Percentiles rank a stretch among this genome's conserved stretches.
Evolutionary conservation across 2,329 filamentous ascomycete genomes (phyloP).

Genomic region (Colletotrichum orbiculare): DNA sequence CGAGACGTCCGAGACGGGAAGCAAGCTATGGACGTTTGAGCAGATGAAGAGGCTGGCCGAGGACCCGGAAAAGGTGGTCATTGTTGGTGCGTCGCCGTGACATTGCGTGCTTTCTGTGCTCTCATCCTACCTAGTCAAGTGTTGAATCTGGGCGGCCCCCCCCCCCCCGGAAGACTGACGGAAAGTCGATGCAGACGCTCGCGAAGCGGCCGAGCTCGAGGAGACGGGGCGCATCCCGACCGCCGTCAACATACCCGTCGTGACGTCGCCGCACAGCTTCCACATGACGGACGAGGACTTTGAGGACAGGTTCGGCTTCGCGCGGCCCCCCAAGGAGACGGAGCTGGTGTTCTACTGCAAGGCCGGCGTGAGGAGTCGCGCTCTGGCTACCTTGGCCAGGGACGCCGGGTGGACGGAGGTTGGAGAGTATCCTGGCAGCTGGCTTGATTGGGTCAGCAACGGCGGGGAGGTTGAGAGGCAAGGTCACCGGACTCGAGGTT

Average conservation of each 20-base stretch:
- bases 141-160: too few relatives aligned
- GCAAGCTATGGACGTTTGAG: conserved; percentile 61
- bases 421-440: conserved; percentile 80
- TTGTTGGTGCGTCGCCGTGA: conserved; percentile 19
- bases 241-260: conserved; percentile 85
- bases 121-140: neutral
- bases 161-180: too few relatives aligned
- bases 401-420: conserved; percentile 80
- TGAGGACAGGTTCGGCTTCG: conserved; percentile 82
- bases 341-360: conserved; percentile 92
- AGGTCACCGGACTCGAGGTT: too few relatives aligned
- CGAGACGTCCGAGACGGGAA: conserved; percentile 38
- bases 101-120: neutral
- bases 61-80: conserved; percentile 13
- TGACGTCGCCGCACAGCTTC: conserved; percentile 80
- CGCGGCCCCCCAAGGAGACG: conserved; percentile 67
- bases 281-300: conserved; percentile 84
- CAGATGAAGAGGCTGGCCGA: conserved; percentile 48
- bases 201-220: conserved; percentile 76
- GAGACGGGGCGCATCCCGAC: conserved; percentile 79
- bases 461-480: conserved; percentile 70
- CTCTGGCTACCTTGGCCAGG: conserved; percentile 81
- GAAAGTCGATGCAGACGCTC: conserved; percentile 64
- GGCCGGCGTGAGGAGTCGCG: conserved; percentile 83
- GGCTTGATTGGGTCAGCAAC: conserved; percentile 83